Conservation (phyloP, 345 rosid genomes). For the Salix brachista region DNA sequence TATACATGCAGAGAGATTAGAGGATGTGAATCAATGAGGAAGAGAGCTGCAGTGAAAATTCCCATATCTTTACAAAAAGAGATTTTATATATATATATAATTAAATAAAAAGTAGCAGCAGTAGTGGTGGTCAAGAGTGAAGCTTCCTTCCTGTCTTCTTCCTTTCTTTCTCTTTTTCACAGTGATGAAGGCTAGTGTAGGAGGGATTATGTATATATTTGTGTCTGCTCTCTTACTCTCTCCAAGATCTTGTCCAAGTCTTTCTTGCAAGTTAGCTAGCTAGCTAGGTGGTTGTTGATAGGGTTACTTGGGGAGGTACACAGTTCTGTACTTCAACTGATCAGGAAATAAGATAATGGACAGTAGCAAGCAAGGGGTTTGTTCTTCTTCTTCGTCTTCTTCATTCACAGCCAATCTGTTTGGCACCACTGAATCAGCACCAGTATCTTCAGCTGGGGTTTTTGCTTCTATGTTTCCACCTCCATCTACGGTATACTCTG, state of each 20-base stretch:
- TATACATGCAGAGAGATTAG: neutral
- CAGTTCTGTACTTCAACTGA: neutral
- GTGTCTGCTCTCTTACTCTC: constrained; percentile 1
- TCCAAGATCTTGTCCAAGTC: neutral
- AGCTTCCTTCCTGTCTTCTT: neutral
- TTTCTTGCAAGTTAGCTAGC: neutral
- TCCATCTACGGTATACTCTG: constrained; percentile 42
- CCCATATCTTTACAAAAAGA: constrained; percentile 2
- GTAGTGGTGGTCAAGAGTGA: neutral
- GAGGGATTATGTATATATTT: constrained; percentile 6
- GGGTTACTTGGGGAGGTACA: neutral
- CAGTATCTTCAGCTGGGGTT: constrained; percentile 45
- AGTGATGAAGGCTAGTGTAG: constrained; percentile 17
- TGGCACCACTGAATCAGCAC: constrained; percentile 53
- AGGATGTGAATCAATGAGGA: constrained; percentile 13
- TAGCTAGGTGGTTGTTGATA: neutral
- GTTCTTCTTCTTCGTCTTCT: constrained; percentile 49
- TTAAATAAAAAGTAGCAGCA: neutral
- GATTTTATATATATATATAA: neutral
- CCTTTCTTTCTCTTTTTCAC: neutral
- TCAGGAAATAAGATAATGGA: constrained; percentile 38
- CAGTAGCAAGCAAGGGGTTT: constrained; percentile 36
- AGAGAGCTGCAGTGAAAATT: constrained; percentile 11
- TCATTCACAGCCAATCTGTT: constrained; percentile 61
- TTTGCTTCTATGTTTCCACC: constrained; percentile 64